Base-by-base conservation (phyloP, 2,329 filamentous ascomycete genomes). In the Aspergillus viridinutans region DNA sequence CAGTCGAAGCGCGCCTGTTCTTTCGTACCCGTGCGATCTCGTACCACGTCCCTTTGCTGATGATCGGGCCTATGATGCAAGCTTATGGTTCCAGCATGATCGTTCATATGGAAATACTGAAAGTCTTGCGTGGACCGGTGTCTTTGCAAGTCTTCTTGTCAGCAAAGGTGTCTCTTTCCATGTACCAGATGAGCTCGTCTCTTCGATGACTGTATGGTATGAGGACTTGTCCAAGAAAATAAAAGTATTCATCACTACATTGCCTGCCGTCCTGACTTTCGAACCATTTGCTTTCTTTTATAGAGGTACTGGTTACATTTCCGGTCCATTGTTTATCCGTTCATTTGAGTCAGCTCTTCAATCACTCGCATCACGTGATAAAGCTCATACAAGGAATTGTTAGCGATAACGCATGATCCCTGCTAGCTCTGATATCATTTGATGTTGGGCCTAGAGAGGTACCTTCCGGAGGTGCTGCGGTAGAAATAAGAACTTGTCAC, bases 11-110 rank as follows among this genome's bases (percentile, higher is more conserved):
- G 45, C 35, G n/a, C 20, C 17, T 54, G 35, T 42, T 52, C 38
- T 50, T 38, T 57, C 58, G 50, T 54, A 48, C 55, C 35, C 51
- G 38, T 60, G 55, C 49, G 40, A 58, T 50, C 35, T 58, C 52
- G 49, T 48, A 35, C 35, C 25, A 58, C 43, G 42, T 54, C 57
- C 35, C 55, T 29, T 29, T 23, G 23, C 38, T 47, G 54, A 47
- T 29, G 21, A 21, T 45, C 28, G 28, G 45, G 47, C 14, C 26
- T 20, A 49, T 47, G 23, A 35, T 47, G 38, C 52, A 28, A 48
- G 42, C 32, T 42, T 29, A 35, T 42, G 54, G 32, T 49, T 43
- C 42, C 26, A 35, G 48, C 29, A 26, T 53, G 26, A 23, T 56
- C 50, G 38, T 25, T 49, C 21, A 23, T 20, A 45, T 45, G 42